Evolutionary conservation across 331 rosid species (phyloP).

Genomic region (Malus hybrid): DNA sequence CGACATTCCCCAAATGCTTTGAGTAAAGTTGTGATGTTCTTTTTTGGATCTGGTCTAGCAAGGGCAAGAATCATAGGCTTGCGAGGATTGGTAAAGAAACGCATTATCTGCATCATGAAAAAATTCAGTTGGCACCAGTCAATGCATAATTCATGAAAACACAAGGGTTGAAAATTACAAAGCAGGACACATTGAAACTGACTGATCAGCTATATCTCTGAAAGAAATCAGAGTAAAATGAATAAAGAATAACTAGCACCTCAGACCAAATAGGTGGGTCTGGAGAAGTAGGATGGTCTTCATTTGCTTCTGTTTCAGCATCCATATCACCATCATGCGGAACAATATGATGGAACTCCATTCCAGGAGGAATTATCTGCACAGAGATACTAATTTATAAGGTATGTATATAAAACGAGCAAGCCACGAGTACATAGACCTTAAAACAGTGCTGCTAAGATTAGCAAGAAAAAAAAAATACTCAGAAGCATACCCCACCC

Average conservation of each 20-base stretch:
- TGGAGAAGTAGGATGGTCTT: constrained; percentile 82
- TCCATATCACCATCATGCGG: constrained; percentile 90
- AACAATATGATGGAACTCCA: constrained; percentile 95
- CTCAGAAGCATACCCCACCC: neutral
- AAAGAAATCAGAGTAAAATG: constrained; percentile 20
- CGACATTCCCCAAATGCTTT: constrained; percentile 99
- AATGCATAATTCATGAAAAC: constrained; percentile 13
- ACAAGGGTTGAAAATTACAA: neutral
- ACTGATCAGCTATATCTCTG: constrained; percentile 11
- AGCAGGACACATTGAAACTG: constrained; percentile 10
- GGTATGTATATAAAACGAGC: constrained; percentile 2
- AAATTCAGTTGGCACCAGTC: constrained; percentile 20
- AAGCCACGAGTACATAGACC: neutral
- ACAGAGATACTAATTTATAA: constrained; percentile 12
- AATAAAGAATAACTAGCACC: constrained; percentile 44
- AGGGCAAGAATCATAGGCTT: constrained; percentile 99
- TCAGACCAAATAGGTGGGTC: constrained; percentile 96
- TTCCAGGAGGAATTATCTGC: constrained; percentile 95
- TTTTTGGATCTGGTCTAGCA: constrained; percentile 98
- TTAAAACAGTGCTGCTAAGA: neutral
- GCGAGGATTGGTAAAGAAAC: constrained; percentile 90
- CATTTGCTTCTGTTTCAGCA: constrained; percentile 71
- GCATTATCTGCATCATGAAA: constrained; percentile 72
- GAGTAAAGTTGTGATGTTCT: constrained; percentile 96
- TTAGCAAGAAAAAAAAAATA: neutral